Evolutionary conservation across 2,329 filamentous ascomycete species (phyloP), one percentile per base, ranked within the genome.

Genomic region (Plectosphaerella cucumerina): DNA sequence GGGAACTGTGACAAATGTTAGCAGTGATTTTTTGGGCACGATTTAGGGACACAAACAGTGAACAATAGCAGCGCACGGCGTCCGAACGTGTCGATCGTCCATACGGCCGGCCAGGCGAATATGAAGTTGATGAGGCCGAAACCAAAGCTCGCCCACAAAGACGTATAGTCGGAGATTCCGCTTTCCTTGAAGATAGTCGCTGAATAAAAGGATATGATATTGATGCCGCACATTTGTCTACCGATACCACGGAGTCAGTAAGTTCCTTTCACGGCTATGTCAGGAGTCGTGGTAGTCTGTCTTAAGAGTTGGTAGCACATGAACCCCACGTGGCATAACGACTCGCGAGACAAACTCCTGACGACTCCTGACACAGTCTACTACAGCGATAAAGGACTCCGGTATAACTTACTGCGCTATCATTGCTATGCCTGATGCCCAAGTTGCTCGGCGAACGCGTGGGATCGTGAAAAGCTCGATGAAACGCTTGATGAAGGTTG

Each of bases 341-440:
- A 26, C 23, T 26, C 23, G 23, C 23, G 23, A 26, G 23, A 26
- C 23, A 26, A 9, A 26, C 23, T 26, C 23, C 23, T 37, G 34
- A 39, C 10, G 65, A 59, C 61, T 76, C 37, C 80, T n/a, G n/a
- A n/a, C n/a, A n/a, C n/a, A n/a, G n/a, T n/a, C n/a, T n/a, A n/a
- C n/a, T n/a, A n/a, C n/a, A n/a, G n/a, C n/a, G n/a, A n/a, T n/a
- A n/a, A n/a, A n/a, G n/a, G 65, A 59, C 61, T 76, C 37, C 80
- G 81, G 53, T 80, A 82, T 70, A 85, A 77, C 60, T 85, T 11
- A 42, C 39, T 85, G 81, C 0, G 70, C 71, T 57, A 84, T 81
- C 85, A 90, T 89, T 57, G 89, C 84, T 1, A 80, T 80, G 55
- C 80, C 82, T 0, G 85, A 83, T 2, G 85, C 86, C 48, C 83